These are phyloP conservation scores for Gossypium thurberi DNA, from an alignment of 345 rosid species.

Conservation along the genomic window DNA sequence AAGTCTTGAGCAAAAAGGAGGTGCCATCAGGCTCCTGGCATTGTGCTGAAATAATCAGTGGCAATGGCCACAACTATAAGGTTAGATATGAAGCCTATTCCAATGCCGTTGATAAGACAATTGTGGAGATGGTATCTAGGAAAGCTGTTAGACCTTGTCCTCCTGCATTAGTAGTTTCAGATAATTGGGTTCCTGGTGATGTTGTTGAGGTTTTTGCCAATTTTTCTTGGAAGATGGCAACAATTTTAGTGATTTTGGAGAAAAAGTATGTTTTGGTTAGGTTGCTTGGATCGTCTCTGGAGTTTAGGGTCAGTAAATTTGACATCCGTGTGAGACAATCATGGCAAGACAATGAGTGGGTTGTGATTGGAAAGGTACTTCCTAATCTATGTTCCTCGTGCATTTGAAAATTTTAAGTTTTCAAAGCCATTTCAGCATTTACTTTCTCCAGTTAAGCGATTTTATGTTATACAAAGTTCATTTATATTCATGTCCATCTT, in stretches of 20 bases:
- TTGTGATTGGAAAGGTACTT: conserved; percentile 52
- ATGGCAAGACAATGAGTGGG: conserved; percentile 64
- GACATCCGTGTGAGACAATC: conserved; percentile 58
- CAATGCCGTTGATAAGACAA: conserved; percentile 14
- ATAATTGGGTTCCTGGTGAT: conserved; percentile 60
- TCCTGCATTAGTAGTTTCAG: conserved; percentile 23
- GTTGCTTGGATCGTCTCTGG: conserved; percentile 54
- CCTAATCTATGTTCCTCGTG: neutral
- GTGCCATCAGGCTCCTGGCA: conserved; percentile 71
- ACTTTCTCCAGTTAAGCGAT: neutral
- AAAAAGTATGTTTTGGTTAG: conserved; percentile 45
- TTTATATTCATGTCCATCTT: neutral
- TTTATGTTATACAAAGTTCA: neutral
- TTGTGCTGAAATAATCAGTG: conserved; percentile 57
- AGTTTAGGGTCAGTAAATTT: conserved; percentile 40
- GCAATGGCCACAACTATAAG: conserved; percentile 54
- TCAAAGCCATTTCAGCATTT: neutral
- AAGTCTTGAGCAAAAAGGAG: conserved; percentile 51
- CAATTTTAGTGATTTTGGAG: conserved; percentile 41
- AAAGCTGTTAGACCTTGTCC: conserved; percentile 64
- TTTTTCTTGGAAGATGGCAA: conserved; percentile 78
- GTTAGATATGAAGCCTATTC: conserved; percentile 40
- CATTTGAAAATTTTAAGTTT: neutral
- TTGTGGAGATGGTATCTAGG: conserved; percentile 43
- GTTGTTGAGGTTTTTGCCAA: conserved; percentile 59